Evolutionary conservation across 208 protist species (phyloP), one percentile per base, ranked within the genome.

Genomic region (Trypanosoma boissoni): DNA sequence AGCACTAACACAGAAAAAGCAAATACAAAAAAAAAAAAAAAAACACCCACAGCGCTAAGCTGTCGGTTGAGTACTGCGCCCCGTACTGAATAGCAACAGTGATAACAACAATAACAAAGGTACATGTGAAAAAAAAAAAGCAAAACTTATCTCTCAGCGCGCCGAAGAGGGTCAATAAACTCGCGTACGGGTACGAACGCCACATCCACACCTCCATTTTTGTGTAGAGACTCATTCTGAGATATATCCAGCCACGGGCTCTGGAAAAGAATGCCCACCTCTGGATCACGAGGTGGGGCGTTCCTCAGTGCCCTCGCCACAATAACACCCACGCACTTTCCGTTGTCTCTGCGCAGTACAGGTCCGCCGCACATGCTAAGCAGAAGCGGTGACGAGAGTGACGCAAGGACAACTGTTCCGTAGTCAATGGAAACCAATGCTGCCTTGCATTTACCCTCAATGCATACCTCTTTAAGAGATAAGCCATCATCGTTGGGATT

Each of bases 341-440:
- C 85, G 21, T 60, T 78, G 34, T 72, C 76, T 44, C 76, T 80
- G n/a, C 88, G 74, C 32, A 95, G 45, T 4, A 95, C 88, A n/a
- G 88, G 84, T 3, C 85, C 88, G 12, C 88, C 88, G 41, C 83
- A 92, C 78, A 95, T 89, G 55, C 85, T 89, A 32, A 91, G 58
- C 32, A 67, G 60, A 21, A 92, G 68, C 42, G 68, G 55, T 14
- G 60, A 57, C 42, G 59, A 41, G 20, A 86, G 51, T 8, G 80
- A 78, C 18, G 80, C 80, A 10, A 90, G 58, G 39, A 92, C 51
- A 3, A 95, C 88, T 0, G 85, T 95, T 39, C 88, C 88, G 58
- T 92, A 95, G 66, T 92, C 81, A n/a, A 86, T 53, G 2, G 88
- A 86, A 20, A 91, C 70, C 18, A 92, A 56, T 18, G 78, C 83